Base-by-base conservation (phyloP, 768 basidiomycete genomes). In the Lentinula aciculospora region DNA sequence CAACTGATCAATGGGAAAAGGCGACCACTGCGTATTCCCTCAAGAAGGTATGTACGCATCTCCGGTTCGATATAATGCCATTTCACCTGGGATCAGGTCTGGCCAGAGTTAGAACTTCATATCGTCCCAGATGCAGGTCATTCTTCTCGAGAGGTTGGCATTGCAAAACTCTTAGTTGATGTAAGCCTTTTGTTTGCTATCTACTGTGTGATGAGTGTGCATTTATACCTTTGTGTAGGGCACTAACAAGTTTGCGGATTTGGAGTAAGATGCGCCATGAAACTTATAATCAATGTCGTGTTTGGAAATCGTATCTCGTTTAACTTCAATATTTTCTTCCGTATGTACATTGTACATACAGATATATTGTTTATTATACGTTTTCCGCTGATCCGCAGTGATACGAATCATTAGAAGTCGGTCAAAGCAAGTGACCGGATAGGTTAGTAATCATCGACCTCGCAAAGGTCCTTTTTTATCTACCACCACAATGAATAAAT, bases 41-140 rank as follows among this genome's bases (percentile, higher is more conserved):
- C 53, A 92, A 93, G 76, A 89, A 87, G 71, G 81, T 75, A 55
- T 9, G 59, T 31, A 37, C n/a, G 2, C 27, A 56, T 51, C 36
- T 21, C 19, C 12, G 7, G 3, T 7, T 21, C 19, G 36, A 17
- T 53, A 34, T 12, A 49, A 21, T 40, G 48, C 15, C 29, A 23
- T 12, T 34, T 45, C 34, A 1, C 7, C 23, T n/a, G 37, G 29
- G 10, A 12, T 3, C 42, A 84, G 76, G 86, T 74, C 8, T 93
- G 89, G 82, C 92, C 92, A 1, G 89, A 93, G 65, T 71, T 83
- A n/a, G 81, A 83, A 9, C 69, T 95, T 4, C 76, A 83, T 59
- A 81, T 94, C 50, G 86, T 94, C 12, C 84, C 89, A 15, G 89
- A 92, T 68, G 93, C 94, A 3, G 94, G 94, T 0, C 94, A 97